Base-by-base conservation (phyloP, 2,329 filamentous ascomycete species). In the Fusarium albosuccineum region DNA sequence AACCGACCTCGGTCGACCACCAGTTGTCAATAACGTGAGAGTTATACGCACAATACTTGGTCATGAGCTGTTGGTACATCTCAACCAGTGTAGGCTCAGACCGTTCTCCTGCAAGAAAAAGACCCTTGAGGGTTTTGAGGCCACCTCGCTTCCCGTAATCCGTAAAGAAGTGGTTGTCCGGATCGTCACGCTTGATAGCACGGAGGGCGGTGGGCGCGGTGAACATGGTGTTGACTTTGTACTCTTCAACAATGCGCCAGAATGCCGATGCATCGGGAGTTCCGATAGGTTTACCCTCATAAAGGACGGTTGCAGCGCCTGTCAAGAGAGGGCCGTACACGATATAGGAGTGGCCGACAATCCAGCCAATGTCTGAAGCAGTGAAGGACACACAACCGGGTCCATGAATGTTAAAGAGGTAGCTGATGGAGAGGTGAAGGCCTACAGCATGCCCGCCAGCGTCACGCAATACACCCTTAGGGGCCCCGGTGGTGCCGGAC, bases 201-300 rank as follows among this genome's bases (percentile, higher is more conserved):
- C 94, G 87, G 34, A 98, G 84, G 2, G 95, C 94, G 2, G 87
- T 97, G 0, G 94, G 94, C 0, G 94, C 95, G 0, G 94, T 97
- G 76, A 92, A 97, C 71, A 97, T 83, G 6, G 88, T 87, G 64
- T 92, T 97, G 56, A 97, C 93, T 73, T 90, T 90, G 82, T 97
- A 91, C 72, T 97, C 92, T 68, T 94, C 90, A 5, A 97, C 79
- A 16, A 97, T 88, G 3, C 94, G 85, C 94, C 94, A 98, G 76
- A 97, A 96, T 0, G 91, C 91, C 6, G 92, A 91, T 1, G 93
- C 92, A 71, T 97, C 90, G 0, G 94, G 94, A 0, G 94, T 97
- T 5, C 94, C 94, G 11, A 97, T 85, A 0, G 94, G 94, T 70
- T 97, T 97, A n/a, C 94, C 95, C 80, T 97, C 94, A 77, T 94